Base-by-base conservation (phyloP, 805 yeast genomes). In the Pichia nakasei region DNA sequence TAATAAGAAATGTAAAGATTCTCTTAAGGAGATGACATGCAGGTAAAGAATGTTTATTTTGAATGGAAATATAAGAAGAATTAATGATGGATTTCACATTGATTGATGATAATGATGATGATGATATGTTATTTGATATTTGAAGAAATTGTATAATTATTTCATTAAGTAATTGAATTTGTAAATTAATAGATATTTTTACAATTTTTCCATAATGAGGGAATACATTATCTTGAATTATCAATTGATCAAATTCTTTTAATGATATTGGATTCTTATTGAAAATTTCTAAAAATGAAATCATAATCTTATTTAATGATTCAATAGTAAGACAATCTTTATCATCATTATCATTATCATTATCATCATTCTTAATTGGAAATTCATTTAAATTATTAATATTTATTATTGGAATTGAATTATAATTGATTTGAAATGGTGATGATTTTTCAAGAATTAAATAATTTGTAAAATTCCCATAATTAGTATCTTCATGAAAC, bases 401-500 rank as follows among this genome's bases (percentile, higher is more conserved):
- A 2, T 29, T 12, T 8, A 3, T 2, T 3, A 29, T 29, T n/a
- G n/a, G n/a, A n/a, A n/a, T n/a, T n/a, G n/a, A n/a, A n/a, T n/a
- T n/a, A n/a, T n/a, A n/a, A n/a, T n/a, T n/a, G n/a, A n/a, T n/a
- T n/a, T n/a, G n/a, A n/a, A n/a, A n/a, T n/a, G n/a, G n/a, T n/a
- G n/a, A n/a, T n/a, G n/a, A n/a, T 7, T 9, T 12, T 20, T 45
- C 47, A 6, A 49, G 9, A 4, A 49, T 44, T 13, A 49, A 34
- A 26, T 41, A 38, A 26, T 39, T 39, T 26, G 39, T 35, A 32
- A 47, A 49, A n/a, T 38, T 41, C 4, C 33, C 13, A 29, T 11
- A 41, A 29, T 26, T 38, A 9, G 19, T 38, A 6, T 46, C 35
- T 1, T 42, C 9, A 9, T 51, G 33, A 57, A 76, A 57, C 20